A percentile compares a stretch with the other conserved stretches of the same genome.
Conservation (phyloP, 306 rosid species). For the Quercus mongolica region DNA sequence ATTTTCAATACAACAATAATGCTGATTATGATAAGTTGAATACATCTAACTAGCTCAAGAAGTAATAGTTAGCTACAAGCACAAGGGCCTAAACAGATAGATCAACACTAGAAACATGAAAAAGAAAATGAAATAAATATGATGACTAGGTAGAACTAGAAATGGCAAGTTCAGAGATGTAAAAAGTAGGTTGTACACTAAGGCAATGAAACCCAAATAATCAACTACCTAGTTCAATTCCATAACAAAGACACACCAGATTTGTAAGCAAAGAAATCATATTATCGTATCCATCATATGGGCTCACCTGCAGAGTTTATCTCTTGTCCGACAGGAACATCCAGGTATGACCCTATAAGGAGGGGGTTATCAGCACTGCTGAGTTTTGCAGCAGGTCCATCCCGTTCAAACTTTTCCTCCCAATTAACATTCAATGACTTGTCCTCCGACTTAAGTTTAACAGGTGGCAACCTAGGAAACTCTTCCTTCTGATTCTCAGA, state of each 20-base stretch:
- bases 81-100: not conserved
- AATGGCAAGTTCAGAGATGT: conserved; percentile 1
- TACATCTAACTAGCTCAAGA: not conserved
- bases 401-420: conserved; percentile 82
- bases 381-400: conserved; percentile 50
- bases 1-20: not conserved
- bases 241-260: conserved; percentile 1
- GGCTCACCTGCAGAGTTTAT: conserved; percentile 72
- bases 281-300: conserved; percentile 12
- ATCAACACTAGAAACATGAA: conserved; percentile 16
- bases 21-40: not conserved
- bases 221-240: conserved; percentile 8
- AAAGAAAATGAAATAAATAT: not conserved
- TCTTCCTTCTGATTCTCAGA: conserved; percentile 76
- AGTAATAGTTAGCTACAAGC: not conserved
- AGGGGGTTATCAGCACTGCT: conserved; percentile 46
- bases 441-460: conserved; percentile 86
- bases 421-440: conserved; percentile 60
- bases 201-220: not conserved
- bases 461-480: conserved; percentile 90
- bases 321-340: conserved; percentile 94
- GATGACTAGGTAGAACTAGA: not conserved
- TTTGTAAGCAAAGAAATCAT: conserved; percentile 5
- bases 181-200: conserved; percentile 13
- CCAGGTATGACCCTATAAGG: conserved; percentile 78